phyloP scores from a whole-genome alignment of 345 rosid species.

The rapeseed (Brassica napus) region DNA sequence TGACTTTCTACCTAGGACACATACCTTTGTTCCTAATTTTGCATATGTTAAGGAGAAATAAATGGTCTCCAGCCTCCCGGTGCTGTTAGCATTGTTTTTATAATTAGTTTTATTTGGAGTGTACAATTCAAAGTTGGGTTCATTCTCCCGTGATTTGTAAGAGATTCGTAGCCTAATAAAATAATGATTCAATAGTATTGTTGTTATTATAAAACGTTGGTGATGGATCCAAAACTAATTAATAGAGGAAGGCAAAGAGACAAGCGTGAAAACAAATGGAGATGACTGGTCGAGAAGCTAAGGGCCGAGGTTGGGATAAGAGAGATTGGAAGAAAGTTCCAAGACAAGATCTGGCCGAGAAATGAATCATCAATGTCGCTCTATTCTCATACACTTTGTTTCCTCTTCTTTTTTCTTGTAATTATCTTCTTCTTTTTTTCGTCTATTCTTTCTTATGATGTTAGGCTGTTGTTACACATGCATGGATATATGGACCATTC shows the following conservation, averaged over 20 bases:
- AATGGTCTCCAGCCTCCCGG: background rate
- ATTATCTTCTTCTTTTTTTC: background rate
- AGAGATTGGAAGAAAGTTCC: slow-evolving; percentile 30
- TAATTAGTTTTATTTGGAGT: background rate
- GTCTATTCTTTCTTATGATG: background rate
- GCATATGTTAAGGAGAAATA: background rate
- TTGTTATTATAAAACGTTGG: background rate
- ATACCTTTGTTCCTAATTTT: background rate
- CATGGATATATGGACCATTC: slow-evolving; percentile 30
- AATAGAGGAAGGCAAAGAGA: slow-evolving; percentile 25
- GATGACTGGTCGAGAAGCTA: slow-evolving; percentile 33
- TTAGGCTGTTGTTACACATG: slow-evolving; percentile 20
- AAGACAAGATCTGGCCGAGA: slow-evolving; percentile 33
- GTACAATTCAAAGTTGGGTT: background rate
- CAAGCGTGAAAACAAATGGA: slow-evolving; percentile 12
- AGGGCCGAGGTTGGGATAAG: slow-evolving; percentile 29
- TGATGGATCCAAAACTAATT: slow-evolving; percentile 22
- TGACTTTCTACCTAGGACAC: background rate
- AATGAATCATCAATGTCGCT: slow-evolving; percentile 23
- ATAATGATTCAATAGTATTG: background rate
- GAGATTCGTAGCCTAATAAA: background rate
- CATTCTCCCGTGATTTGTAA: background rate
- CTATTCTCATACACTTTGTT: slow-evolving; percentile 36
- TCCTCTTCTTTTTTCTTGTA: background rate
- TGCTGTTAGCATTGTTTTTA: background rate